Percentiles rank a stretch among this genome's conserved stretches.
phyloP scores from a whole-genome alignment of 1,284 basidiomycete genomes.

The Salmacisia buchloeana region DNA sequence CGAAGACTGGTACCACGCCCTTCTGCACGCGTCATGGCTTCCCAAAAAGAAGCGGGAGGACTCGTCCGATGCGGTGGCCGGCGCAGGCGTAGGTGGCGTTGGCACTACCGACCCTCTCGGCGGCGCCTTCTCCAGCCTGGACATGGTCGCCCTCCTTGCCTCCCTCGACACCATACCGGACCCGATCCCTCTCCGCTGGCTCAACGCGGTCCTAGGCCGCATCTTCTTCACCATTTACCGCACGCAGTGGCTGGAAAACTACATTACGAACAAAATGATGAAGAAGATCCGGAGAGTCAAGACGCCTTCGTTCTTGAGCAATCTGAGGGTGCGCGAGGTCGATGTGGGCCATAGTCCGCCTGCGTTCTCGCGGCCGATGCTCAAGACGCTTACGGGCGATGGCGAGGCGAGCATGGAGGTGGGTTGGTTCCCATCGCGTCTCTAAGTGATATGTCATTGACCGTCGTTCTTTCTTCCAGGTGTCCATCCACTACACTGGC shows the following conservation, averaged over 20 bases:
- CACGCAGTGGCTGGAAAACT: conserved; percentile 70
- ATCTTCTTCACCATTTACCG: conserved; percentile 86
- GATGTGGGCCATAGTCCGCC: conserved; percentile 75
- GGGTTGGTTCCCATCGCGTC: background rate
- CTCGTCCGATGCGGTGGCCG: background rate
- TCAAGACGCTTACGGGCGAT: conserved; percentile 87
- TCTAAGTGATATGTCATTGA: background rate
- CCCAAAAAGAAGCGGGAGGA: conserved; percentile 38
- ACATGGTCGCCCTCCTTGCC: conserved; percentile 77
- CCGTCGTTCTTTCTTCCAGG: conserved; percentile 10
- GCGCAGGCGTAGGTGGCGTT: conserved; percentile 5
- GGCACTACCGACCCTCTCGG: conserved; percentile 51
- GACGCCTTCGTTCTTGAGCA: conserved; percentile 75
- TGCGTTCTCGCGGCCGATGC: conserved; percentile 73
- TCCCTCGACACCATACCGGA: conserved; percentile 87
- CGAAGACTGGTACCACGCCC: conserved; percentile 87
- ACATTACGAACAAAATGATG: conserved; percentile 82
- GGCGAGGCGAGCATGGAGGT: conserved; percentile 82
- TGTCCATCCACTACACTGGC: conserved; percentile 77
- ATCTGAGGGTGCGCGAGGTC: conserved; percentile 80
- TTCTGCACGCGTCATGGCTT: conserved; percentile 66
- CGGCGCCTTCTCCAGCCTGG: conserved; percentile 65
- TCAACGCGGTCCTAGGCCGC: conserved; percentile 86
- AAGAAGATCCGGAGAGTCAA: conserved; percentile 88
- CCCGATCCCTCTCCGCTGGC: conserved; percentile 91